phyloP scores from a whole-genome alignment of 75 land plant genomes.

The Azolla pinnata region DNA sequence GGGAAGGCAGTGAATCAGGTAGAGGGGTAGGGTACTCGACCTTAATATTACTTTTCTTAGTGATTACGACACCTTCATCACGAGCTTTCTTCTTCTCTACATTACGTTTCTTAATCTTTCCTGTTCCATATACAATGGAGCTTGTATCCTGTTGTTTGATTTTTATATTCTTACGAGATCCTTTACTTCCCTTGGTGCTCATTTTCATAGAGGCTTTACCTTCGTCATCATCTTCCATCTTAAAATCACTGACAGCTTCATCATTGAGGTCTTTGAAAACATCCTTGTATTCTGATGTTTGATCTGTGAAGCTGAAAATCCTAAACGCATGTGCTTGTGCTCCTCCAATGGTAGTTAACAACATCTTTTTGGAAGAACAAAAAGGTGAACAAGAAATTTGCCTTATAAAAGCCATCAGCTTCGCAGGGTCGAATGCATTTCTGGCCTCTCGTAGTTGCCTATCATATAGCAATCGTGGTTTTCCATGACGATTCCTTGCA shows the following conservation, averaged over 20 bases:
- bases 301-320: not conserved
- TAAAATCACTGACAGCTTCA: not conserved
- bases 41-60: too few species aligned
- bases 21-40: too few species aligned
- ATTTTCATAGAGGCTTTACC: too few species aligned
- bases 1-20: too few species aligned
- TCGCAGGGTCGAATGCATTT: slow-evolving; percentile 30
- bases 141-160: not conserved
- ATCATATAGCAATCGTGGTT: not conserved
- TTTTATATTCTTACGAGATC: not conserved
- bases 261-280: not conserved
- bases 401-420: slow-evolving; percentile 26
- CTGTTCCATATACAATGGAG: not conserved
- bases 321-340: slow-evolving; percentile 42
- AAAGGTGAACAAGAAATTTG: slow-evolving; percentile 33
- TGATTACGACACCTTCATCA: too few species aligned
- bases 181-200: too few species aligned
- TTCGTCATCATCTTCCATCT: not conserved
- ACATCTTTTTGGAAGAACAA: slow-evolving; percentile 16
- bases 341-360: slow-evolving; percentile 31
- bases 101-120: not conserved
- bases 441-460: slow-evolving; percentile 4
- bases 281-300: not conserved
- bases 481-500: not conserved
- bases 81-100: too few species aligned